Evolutionary conservation across 176 grass and related monocot genomes (phyloP), one percentile per base, ranked within the genome.

Genomic region (Rhynchospora breviuscula): DNA sequence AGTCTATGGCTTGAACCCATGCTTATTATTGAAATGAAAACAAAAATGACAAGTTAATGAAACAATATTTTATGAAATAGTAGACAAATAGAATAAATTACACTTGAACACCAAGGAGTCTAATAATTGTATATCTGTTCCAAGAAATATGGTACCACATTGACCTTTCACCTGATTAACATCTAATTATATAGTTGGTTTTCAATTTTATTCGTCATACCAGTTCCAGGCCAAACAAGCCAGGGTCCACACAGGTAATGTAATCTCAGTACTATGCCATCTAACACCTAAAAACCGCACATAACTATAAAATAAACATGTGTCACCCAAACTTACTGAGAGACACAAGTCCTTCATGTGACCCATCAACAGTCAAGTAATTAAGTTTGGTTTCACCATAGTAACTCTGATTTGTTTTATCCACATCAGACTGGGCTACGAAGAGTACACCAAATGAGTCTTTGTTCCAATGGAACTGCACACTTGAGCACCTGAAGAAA

Each of bases 401-500:
- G 82, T 95, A 98, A 91, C 95, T 98, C 88, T 95, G 95, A 87
- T 95, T 98, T 63, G 84, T 98, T 90, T 98, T 94, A 88, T 98
- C 95, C 19, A 90, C 95, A 22, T 98, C 92, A 90, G 92, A 87
- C 59, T 98, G 95, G 59, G 85, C 91, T 82, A 94, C 62, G 79
- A 93, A 84, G 79, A 95, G 92, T 85, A 95, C 75, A n/a, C 95
- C 92, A 76, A 83, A 93, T 8, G 89, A 94, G 59, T 87, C 87
- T 80, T 84, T 91, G 72, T 93, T 98, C 91, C 92, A 95, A 73
- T 90, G 91, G 61, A 98, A 90, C 35, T 91, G 87, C 83, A 93
- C 91, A 64, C 86, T 91, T 10, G 91, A 86, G 81, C 95, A 98
- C 64, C 91, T 88, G 80, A 98, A 98, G 79, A 98, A 98, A 76